These are phyloP conservation scores for Chytriomyces sp. DNA, from an alignment of 192 early-diverging fungal genomes.

Conservation along the genomic window DNA sequence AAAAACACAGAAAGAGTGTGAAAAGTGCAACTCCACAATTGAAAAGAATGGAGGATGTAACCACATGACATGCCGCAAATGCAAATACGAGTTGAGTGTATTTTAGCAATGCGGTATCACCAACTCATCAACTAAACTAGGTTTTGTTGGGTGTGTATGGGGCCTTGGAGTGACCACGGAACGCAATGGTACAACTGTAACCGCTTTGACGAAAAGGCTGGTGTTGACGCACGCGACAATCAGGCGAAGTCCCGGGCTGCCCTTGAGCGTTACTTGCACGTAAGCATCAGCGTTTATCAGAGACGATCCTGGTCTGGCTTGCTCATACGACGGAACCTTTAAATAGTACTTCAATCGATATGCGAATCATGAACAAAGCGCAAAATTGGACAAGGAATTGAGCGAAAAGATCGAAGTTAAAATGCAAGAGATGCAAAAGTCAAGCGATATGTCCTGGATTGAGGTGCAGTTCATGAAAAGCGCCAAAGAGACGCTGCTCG, in stretches of 20 bases:
- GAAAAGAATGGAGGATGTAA: conserved; percentile 99
- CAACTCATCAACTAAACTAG: no score
- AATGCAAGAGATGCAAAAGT: conserved; percentile 96
- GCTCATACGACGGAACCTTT: background rate
- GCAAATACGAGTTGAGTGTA: conserved; percentile 72
- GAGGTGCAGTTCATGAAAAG: conserved; percentile 96
- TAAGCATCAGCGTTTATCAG: conserved; percentile 42
- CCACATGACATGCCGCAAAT: conserved; percentile 99
- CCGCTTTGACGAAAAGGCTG: conserved; percentile 90
- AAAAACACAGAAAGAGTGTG: conserved; percentile 87
- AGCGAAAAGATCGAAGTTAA: conserved; percentile 86
- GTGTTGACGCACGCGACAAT: conserved; percentile 81
- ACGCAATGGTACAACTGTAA: conserved; percentile 97
- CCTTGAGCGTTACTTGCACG: conserved; percentile 94
- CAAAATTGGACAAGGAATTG: conserved; percentile 81
- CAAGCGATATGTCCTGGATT: conserved; percentile 91
- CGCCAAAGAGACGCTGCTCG: conserved; percentile 85
- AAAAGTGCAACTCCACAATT: conserved; percentile 91
- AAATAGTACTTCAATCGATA: conserved; percentile 95
- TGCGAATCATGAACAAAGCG: conserved; percentile 96
- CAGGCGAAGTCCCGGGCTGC: conserved; percentile 84
- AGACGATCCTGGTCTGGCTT: no score
- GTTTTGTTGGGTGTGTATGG: conserved; percentile 99
- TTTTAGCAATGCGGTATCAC: conserved; percentile 5
- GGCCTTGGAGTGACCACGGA: conserved; percentile 96